Evolutionary conservation across 1,284 basidiomycete species (phyloP).

Genomic region (Athelia sp.): DNA sequence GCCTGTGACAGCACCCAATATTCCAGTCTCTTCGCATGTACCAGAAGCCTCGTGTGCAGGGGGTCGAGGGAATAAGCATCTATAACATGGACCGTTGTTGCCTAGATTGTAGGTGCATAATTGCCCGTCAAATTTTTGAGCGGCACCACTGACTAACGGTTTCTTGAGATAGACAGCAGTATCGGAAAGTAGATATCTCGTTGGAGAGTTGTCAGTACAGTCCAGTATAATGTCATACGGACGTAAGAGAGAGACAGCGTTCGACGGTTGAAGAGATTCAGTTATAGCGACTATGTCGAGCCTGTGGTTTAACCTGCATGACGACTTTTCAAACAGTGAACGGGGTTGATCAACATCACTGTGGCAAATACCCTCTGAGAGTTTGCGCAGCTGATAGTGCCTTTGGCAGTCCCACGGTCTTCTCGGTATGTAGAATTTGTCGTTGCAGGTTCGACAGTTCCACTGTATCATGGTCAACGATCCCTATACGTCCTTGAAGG

Average conservation of each 20-base stretch:
- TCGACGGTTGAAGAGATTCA: conserved; percentile 51
- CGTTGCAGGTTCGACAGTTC: conserved; percentile 92
- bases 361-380: conserved; percentile 50
- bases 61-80: conserved; percentile 87
- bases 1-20: conserved; percentile 88
- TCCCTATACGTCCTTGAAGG: conserved; percentile 80
- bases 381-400: conserved; percentile 76
- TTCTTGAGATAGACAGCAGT: conserved; percentile 69
- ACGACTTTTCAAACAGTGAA: conserved; percentile 1
- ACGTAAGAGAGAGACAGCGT: conserved; percentile 56
- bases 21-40: conserved; percentile 88
- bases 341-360: background rate
- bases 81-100: conserved; percentile 81
- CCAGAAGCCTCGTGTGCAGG: conserved; percentile 60
- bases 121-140: conserved; percentile 90
- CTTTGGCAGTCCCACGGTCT: conserved; percentile 78
- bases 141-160: conserved; percentile 90
- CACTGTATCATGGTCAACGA: conserved; percentile 90
- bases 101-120: conserved; percentile 76
- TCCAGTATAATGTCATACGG: conserved; percentile 82
- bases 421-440: conserved; percentile 87
- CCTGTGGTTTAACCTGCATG: conserved; percentile 65
- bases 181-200: conserved; percentile 94
- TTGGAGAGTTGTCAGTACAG: conserved; percentile 92
- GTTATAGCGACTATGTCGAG: conserved; percentile 50